Conservation (phyloP, 1,139 yeast genomes). For the Pichiaceae sp. region DNA sequence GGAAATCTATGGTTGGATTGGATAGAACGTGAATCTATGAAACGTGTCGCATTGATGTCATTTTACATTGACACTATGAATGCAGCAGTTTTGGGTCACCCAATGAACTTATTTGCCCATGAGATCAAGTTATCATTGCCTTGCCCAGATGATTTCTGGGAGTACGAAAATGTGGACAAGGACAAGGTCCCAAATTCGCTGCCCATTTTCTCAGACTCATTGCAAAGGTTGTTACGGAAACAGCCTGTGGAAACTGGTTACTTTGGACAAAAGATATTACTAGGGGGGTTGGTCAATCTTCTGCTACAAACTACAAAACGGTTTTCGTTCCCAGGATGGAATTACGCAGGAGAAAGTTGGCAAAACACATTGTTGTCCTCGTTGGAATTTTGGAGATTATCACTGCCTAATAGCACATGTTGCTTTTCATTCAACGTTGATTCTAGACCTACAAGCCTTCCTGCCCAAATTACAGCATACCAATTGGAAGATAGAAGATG, state of each 20-base stretch:
- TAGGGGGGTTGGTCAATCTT: constrained; percentile 61
- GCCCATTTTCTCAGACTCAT: constrained; percentile 36
- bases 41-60: constrained; percentile 67
- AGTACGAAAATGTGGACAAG: constrained; percentile 28
- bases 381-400: constrained; percentile 44
- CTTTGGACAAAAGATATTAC: constrained; percentile 51
- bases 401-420: constrained; percentile 13
- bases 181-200: constrained; percentile 21
- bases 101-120: constrained; percentile 53
- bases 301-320: constrained; percentile 50
- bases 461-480: constrained; percentile 9
- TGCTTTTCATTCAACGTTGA: constrained; percentile 10
- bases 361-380: constrained; percentile 51
- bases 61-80: constrained; percentile 68
- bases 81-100: constrained; percentile 68
- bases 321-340: constrained; percentile 25
- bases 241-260: constrained; percentile 28
- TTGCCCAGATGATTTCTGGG: constrained; percentile 72
- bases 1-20: constrained; percentile 41
- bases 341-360: constrained; percentile 40
- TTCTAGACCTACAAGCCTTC: neutral
- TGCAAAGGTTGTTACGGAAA: constrained; percentile 41
- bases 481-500: constrained; percentile 30
- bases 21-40: constrained; percentile 71
- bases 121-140: constrained; percentile 66